These are phyloP conservation scores for Thinopyrum obtusiflorum DNA, from an alignment of 202 grass and related monocot genomes.

Conservation along the genomic window DNA sequence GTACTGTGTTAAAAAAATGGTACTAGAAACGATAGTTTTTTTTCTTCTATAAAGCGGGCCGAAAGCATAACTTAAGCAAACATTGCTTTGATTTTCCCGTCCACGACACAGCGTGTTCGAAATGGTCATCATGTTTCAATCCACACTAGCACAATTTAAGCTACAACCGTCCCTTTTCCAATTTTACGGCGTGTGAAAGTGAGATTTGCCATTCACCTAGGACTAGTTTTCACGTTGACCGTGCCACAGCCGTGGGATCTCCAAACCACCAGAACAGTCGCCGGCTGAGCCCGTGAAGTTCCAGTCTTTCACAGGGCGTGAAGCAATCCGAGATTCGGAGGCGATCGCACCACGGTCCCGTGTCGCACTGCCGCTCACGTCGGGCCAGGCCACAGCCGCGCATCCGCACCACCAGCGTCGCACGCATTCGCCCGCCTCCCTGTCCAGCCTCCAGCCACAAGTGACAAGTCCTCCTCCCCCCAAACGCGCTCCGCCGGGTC, in stretches of 20 bases:
- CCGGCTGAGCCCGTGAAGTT: not conserved
- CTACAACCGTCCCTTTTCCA: not conserved
- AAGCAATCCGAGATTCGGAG: not conserved
- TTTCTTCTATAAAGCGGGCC: no score
- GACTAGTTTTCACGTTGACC: not conserved
- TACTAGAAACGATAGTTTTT: no score
- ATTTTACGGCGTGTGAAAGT: not conserved
- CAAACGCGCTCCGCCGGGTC: conserved; percentile 8
- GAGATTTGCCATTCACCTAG: not conserved
- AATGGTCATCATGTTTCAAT: no score
- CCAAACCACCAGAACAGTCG: not conserved
- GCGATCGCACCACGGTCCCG: not conserved
- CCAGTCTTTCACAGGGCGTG: not conserved
- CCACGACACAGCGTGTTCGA: no score
- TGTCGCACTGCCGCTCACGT: not conserved
- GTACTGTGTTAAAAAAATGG: no score
- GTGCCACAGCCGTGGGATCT: not conserved
- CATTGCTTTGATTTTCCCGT: no score
- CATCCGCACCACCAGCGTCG: not conserved
- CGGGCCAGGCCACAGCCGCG: conserved; percentile 41
- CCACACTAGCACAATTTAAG: no score
- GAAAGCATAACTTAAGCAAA: no score
- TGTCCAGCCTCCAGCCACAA: conserved; percentile 38
- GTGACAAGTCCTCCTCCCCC: not conserved
- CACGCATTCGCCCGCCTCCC: conserved; percentile 27